phyloP scores from a whole-genome alignment of 805 yeast species.

The Tetrapisispora namnaoensis region DNA sequence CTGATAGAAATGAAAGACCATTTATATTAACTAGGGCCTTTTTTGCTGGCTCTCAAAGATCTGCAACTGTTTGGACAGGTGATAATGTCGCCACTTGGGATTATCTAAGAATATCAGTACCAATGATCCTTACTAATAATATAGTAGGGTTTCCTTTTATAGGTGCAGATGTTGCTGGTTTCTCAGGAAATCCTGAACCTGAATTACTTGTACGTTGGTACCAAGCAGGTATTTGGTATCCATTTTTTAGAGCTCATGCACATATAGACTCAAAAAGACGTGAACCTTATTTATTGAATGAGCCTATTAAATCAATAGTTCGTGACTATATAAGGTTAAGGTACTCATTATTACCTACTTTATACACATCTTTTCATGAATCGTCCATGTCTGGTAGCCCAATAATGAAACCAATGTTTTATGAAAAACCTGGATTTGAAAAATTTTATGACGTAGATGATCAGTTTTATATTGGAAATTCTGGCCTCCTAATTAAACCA shows the following conservation, averaged over 20 bases:
- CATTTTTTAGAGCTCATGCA: conserved; percentile 94
- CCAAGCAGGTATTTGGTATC: conserved; percentile 92
- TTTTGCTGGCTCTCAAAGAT: conserved; percentile 83
- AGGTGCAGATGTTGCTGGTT: conserved; percentile 97
- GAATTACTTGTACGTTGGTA: conserved; percentile 89
- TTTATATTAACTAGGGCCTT: conserved; percentile 80
- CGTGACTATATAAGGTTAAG: conserved; percentile 65
- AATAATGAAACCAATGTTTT: conserved; percentile 58
- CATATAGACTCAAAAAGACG: conserved; percentile 88
- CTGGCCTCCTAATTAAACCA: conserved; percentile 73
- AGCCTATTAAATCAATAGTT: conserved; percentile 56
- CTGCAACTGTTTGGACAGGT: conserved; percentile 96
- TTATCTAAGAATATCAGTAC: conserved; percentile 66
- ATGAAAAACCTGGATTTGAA: conserved; percentile 35
- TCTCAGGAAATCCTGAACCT: conserved; percentile 77
- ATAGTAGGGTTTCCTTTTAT: conserved; percentile 82
- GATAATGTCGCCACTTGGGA: conserved; percentile 94
- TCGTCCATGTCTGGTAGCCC: conserved; percentile 57
- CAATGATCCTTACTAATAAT: conserved; percentile 78
- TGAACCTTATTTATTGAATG: conserved; percentile 84
- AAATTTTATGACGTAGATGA: conserved; percentile 59
- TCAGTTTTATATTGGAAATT: conserved; percentile 66
- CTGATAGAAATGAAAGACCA: conserved; percentile 50
- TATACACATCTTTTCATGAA: conserved; percentile 70
- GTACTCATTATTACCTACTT: conserved; percentile 64